Evolutionary conservation across 2,329 filamentous ascomycete species (phyloP), one percentile per base, ranked within the genome.

Genomic region (Paraphoma chrysanthemicola): DNA sequence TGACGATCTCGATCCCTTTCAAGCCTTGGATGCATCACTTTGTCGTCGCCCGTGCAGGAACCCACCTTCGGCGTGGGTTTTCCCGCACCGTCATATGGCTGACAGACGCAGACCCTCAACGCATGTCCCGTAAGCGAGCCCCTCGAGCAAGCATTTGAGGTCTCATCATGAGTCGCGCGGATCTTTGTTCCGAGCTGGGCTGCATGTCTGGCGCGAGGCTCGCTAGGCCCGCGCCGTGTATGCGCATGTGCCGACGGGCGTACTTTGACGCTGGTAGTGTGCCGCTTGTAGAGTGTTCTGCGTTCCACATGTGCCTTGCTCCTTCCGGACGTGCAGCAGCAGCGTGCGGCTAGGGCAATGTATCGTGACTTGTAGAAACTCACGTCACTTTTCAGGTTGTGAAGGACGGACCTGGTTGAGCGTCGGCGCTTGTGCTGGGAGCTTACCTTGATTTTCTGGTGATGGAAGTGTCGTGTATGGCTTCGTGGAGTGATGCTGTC

Each of bases 41-140:
- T 6, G 10, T 36, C 14, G 10, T 36, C 33, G 33, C 33, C 10
- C 14, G 14, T 14, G 14, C 33, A 36, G 33, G 14, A 3, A 36
- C 3, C 9, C 33, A 36, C 14, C 14, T 5, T 23, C 23, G 23
- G 23, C 23, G 14, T 14, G 33, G 3, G 33, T 36, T 53, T 57
- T 12, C 63, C 65, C 17, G 56, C 65, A 29, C 62, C 68, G 54
- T 74, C 74, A 31, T 67, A 69, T 28, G 73, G 73, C 52, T 76
- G 72, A 48, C 74, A 76, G 53, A 77, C 76, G 62, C 72, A 76
- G 8, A 72, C 59, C 6, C 72, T 60, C 48, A 77, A 43, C 11
- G 60, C 52, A 45, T 71, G 67, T 4, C 65, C 71, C 16, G 68
- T 53, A 18, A 58, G 54, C 18, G 62, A 54, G 31, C 33, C 33